These are phyloP conservation scores for Pichia nanzhaoensis DNA, from an alignment of 805 yeast genomes.

Conservation along the genomic window DNA sequence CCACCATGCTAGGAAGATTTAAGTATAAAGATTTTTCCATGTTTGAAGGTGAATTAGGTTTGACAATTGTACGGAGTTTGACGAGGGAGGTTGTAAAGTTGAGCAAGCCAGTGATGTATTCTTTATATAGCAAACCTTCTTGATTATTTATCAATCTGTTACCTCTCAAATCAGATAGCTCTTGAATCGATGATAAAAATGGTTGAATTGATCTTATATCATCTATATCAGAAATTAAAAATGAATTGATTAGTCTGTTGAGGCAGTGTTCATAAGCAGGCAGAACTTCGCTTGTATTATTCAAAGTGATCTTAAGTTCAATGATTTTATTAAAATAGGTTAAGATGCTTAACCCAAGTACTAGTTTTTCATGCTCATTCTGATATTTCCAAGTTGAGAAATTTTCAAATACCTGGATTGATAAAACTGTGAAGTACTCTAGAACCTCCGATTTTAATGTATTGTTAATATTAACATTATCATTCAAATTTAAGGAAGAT, in stretches of 20 bases:
- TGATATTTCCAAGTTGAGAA: constrained; percentile 64
- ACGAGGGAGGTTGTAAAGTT: constrained; percentile 52
- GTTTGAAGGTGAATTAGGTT: constrained; percentile 46
- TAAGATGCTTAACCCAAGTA: constrained; percentile 51
- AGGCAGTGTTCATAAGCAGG: constrained; percentile 49
- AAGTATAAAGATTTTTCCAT: constrained; percentile 58
- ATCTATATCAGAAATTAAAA: constrained; percentile 45
- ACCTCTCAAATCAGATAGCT: constrained; percentile 29
- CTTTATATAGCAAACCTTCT: constrained; percentile 42
- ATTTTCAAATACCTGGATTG: constrained; percentile 67
- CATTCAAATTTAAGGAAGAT: constrained; percentile 38
- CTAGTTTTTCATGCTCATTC: constrained; percentile 47
- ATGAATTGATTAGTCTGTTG: constrained; percentile 43
- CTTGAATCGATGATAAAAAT: constrained; percentile 42
- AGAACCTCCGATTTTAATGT: constrained; percentile 49
- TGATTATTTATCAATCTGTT: constrained; percentile 19
- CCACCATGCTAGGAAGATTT: constrained; percentile 49
- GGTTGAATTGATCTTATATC: constrained; percentile 51
- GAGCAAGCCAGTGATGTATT: constrained; percentile 46
- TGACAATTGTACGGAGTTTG: constrained; percentile 44
- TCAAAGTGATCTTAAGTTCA: constrained; percentile 43
- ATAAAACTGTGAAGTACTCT: constrained; percentile 45
- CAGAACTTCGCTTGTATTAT: constrained; percentile 30
- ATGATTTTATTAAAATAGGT: constrained; percentile 51
- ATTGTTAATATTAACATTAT: constrained; percentile 32